Evolutionary conservation across 1,284 basidiomycete genomes (phyloP).

Genomic region (Trametes polyzona): DNA sequence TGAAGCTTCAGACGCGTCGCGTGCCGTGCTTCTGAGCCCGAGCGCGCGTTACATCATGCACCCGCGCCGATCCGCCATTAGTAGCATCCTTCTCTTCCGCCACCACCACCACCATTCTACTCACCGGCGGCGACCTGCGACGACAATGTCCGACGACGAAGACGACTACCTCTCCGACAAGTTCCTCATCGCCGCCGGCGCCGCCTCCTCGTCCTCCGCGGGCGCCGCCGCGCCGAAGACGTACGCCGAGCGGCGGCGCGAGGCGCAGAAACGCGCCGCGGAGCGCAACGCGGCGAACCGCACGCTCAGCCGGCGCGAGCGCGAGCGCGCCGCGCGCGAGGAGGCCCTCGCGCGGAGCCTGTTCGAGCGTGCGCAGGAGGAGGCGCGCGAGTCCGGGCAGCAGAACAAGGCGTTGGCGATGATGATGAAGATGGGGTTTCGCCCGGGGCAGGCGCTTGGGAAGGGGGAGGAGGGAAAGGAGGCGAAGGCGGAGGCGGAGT

Average conservation of each 20-base stretch:
- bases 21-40: background rate
- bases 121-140: background rate
- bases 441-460: constrained; percentile 77
- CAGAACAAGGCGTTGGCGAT: constrained; percentile 77
- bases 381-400: constrained; percentile 46
- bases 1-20: background rate
- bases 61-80: background rate
- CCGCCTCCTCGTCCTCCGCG: constrained; percentile 33
- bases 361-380: constrained; percentile 74
- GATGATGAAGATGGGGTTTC: constrained; percentile 92
- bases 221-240: constrained; percentile 52
- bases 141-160: constrained; percentile 63
- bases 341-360: constrained; percentile 78
- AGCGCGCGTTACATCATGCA: constrained; percentile 10
- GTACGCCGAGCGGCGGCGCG: constrained; percentile 70
- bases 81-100: constrained; percentile 3
- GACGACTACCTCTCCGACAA: constrained; percentile 88
- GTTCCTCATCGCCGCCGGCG: constrained; percentile 56
- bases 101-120: background rate
- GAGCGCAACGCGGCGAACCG: constrained; percentile 68
- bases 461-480: constrained; percentile 32
- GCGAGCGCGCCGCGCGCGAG: constrained; percentile 74
- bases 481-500: constrained; percentile 55
- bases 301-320: too few relatives aligned
- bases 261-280: constrained; percentile 57